Evolutionary conservation across 371 early-diverging fungal genomes (phyloP).

Genomic region (Mucor circinelloides): DNA sequence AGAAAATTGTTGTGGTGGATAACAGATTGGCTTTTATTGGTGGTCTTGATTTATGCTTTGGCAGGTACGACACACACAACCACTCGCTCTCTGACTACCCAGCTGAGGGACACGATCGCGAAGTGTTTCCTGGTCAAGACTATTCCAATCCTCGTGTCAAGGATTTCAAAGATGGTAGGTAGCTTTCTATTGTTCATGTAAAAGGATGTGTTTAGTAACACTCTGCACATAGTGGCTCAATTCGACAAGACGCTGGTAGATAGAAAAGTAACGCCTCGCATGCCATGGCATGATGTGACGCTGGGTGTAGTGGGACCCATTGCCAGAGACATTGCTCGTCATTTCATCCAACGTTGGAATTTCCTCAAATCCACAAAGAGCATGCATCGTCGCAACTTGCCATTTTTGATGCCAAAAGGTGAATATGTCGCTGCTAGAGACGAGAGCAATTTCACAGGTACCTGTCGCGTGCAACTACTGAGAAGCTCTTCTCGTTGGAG

Average conservation of each 20-base stretch:
- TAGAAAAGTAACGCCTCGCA: conserved; percentile 65
- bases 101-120: conserved; percentile 45
- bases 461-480: conserved; percentile 72
- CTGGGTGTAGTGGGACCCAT: conserved; percentile 75
- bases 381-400: conserved; percentile 59
- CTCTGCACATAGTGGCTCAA: conserved; percentile 45
- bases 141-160: conserved; percentile 91
- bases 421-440: conserved; percentile 76
- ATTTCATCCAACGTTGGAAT: conserved; percentile 95
- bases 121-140: conserved; percentile 84
- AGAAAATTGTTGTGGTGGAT: conserved; percentile 91
- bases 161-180: conserved; percentile 77
- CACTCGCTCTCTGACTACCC: conserved; percentile 82
- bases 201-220: not conserved
- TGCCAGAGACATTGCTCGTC: conserved; percentile 84
- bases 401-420: conserved; percentile 81
- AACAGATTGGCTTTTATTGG: conserved; percentile 85
- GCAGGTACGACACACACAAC: conserved; percentile 81
- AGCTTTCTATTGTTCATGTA: not conserved
- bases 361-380: conserved; percentile 76
- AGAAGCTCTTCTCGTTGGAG: conserved; percentile 74
- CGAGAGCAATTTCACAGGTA: conserved; percentile 64
- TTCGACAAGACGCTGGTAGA: conserved; percentile 61
- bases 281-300: conserved; percentile 98
- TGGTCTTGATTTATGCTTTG: conserved; percentile 92